These are phyloP conservation scores for Metarhizium brunneum DNA, from an alignment of 2,329 filamentous ascomycete species.

Conservation along the genomic window DNA sequence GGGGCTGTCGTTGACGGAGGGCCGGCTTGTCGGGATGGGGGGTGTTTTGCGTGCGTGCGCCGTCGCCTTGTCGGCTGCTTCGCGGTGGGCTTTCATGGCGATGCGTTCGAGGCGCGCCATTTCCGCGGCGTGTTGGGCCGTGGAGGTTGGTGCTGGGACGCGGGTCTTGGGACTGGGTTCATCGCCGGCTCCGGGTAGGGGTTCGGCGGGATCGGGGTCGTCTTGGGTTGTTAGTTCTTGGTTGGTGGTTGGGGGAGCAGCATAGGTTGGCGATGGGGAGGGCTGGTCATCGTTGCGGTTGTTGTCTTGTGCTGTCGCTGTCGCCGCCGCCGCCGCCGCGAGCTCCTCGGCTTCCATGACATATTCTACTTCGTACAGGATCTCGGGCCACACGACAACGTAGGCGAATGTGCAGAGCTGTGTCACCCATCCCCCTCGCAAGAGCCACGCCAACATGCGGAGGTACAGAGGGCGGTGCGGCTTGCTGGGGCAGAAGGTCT, in stretches of 20 bases:
- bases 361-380: conserved; percentile 71
- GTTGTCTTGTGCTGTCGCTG: conserved; percentile 7
- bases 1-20: conserved; percentile 45
- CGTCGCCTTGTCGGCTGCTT: conserved; percentile 46
- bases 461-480: conserved; percentile 83
- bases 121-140: conserved; percentile 45
- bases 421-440: conserved; percentile 87
- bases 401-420: conserved; percentile 89
- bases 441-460: conserved; percentile 84
- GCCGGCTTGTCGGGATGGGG: conserved; percentile 42
- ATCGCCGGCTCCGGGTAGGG: conserved; percentile 5
- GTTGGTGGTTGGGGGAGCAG: background rate
- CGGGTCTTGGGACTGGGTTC: conserved; percentile 1
- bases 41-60: conserved; percentile 41
- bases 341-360: conserved; percentile 59
- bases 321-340: conserved; percentile 23
- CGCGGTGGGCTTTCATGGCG: conserved; percentile 43
- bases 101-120: conserved; percentile 52
- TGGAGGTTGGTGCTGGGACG: conserved; percentile 6
- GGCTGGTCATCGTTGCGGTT: conserved; percentile 2
- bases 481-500: conserved; percentile 74
- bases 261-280: background rate
- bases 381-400: conserved; percentile 73
- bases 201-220: conserved; percentile 7
- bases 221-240: background rate